A percentile compares a stretch with the other conserved stretches of the same genome.
These are phyloP conservation scores for Geotrichum bryndzae DNA, from an alignment of 1,139 yeast genomes.

Conservation along the genomic window DNA sequence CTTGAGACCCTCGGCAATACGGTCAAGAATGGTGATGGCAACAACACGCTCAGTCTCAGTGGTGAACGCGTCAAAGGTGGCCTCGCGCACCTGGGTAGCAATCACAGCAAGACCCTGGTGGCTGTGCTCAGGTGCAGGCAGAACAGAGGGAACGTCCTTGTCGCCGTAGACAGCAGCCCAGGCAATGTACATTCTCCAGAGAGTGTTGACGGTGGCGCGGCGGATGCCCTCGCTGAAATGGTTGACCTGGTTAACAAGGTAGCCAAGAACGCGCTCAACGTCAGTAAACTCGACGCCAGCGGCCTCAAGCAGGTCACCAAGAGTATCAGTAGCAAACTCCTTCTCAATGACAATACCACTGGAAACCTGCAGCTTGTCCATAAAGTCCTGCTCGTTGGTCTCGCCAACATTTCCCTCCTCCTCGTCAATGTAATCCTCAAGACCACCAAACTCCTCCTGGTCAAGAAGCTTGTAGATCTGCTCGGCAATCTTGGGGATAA, in stretches of 20 bases:
- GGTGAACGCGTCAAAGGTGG: slow-evolving; percentile 56
- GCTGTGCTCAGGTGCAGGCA: slow-evolving; percentile 43
- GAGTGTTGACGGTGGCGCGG: slow-evolving; percentile 73
- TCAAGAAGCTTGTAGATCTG: slow-evolving; percentile 76
- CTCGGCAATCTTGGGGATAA: slow-evolving; percentile 76
- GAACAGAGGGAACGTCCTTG: slow-evolving; percentile 61
- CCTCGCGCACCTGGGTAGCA: slow-evolving; percentile 59
- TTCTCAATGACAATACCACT: slow-evolving; percentile 95
- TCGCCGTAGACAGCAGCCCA: slow-evolving; percentile 46
- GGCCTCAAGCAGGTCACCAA: slow-evolving; percentile 82
- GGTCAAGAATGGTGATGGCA: slow-evolving; percentile 75
- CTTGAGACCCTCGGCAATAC: slow-evolving; percentile 62
- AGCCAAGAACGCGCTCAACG: slow-evolving; percentile 63
- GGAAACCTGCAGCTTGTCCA: slow-evolving; percentile 73
- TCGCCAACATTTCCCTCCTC: slow-evolving; percentile 27
- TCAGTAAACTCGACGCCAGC: slow-evolving; percentile 77
- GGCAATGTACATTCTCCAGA: slow-evolving; percentile 79
- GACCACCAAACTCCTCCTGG: slow-evolving; percentile 46
- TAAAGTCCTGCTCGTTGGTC: slow-evolving; percentile 43
- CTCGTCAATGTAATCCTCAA: slow-evolving; percentile 32
- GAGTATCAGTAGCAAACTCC: slow-evolving; percentile 92
- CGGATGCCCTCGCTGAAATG: slow-evolving; percentile 84
- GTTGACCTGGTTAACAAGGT: slow-evolving; percentile 66
- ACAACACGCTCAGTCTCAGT: slow-evolving; percentile 77
- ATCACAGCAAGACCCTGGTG: slow-evolving; percentile 46